Base-by-base conservation (phyloP, 148 eudicot species). In the Vaccinium darrowii region DNA sequence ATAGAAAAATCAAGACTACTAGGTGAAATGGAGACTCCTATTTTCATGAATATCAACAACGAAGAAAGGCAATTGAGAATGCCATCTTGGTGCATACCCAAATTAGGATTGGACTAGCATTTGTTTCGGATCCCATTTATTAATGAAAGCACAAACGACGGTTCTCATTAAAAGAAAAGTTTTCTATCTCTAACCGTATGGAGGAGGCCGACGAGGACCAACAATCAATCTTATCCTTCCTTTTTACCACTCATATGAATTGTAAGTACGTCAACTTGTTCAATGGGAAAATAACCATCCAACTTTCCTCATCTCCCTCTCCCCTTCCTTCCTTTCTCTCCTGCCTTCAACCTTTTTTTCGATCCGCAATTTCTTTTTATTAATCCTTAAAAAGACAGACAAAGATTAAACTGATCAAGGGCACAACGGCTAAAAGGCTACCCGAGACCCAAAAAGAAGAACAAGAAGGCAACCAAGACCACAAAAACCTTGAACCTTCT, bases 101-200 rank as follows among this genome's bases (percentile, higher is more conserved):
- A 71, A 71, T 71, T 71, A 71, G 75, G 11, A 71, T 39, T 71
- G 75, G 75, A 71, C 75, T 71, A 71, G 75, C 75, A 23, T 14
- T 71, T 71, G 14, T 71, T 71, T 14, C 39, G 75, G 75, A 71
- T 71, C 43, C 16, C 36, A 9, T 27, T 11, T 69, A 36, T 10
- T 30, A 13, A 69, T 7, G 13, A 5, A 30, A 25, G 27, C 16
- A 71, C 75, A 27, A 13, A 71, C 7, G 30, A 30, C 13, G 75
- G 75, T 71, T 27, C 75, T 71, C 11, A 71, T 71, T 67, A 25
- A n/a, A 67, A 67, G 33, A 13, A 12, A 8, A 23, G 15, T 3
- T 67, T 67, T 3, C 3, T 67, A 10, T 9, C 73, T n/a, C 27
- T 15, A 67, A 67, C 36, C 10, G 23, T 23, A 8, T 23, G 72